Evolutionary conservation across 441 rosid species (phyloP), one percentile per base, ranked within the genome.

Genomic region (Arabidopsis hybrid): DNA sequence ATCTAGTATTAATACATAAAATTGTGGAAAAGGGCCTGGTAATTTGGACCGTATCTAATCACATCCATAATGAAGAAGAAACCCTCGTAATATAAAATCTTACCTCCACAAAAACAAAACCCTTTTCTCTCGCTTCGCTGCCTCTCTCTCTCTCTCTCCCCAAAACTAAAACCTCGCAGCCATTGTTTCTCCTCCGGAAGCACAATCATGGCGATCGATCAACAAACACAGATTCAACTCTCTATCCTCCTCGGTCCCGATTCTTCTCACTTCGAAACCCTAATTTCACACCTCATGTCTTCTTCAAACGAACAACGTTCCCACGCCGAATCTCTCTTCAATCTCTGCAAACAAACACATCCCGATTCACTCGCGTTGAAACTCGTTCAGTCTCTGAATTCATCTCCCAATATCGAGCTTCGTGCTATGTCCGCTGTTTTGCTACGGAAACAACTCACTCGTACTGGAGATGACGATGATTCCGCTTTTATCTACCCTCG

Each of bases 301-400:
- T 80, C 89, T 46, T 60, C 87, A 56, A 85, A 82, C 67, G 87
- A 85, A 4, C 85, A 78, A 39, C 85, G 86, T 4, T 82, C 87
- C 16, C 75, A 73, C 38, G 87, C 89, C 14, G 89, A 83, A 82
- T 73, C 79, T 0, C 75, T 85, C 60, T 84, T 83, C 71, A 74
- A 82, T 53, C 75, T 81, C 51, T 75, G 82, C 76, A 84, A 82
- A 45, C 85, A 83, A 21, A 63, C 71, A 31, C 80, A 82, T 11
- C 89, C 87, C 26, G 85, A 85, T 68, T 56, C 82, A 6, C 79
- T 85, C 31, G 62, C 72, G 38, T 77, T 85, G 60, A 78, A 78
- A 52, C 83, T 85, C 55, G 78, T 74, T 39, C 85, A 80, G 10
- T 47, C 70, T 4, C 80, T 83, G 50, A 60, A 73, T 47, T 81